Base-by-base conservation (phyloP, 2,329 filamentous ascomycete species). In the Dryadomyces quercivorus region DNA sequence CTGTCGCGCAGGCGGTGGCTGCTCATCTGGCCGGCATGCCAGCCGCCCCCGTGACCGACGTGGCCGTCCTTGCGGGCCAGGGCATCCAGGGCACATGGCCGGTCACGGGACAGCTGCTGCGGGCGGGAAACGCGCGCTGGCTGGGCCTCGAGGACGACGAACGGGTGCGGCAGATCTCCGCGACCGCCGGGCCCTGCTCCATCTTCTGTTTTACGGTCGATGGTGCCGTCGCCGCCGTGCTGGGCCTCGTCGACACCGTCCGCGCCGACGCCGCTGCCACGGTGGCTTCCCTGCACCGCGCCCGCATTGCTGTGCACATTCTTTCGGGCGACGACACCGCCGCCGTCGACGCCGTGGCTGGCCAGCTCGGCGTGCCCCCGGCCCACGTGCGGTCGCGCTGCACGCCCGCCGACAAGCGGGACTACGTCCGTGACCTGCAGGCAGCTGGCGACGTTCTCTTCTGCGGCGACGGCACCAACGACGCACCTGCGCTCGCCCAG, bases 401-500 rank as follows among this genome's bases (percentile, higher is more conserved):
- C 61, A 68, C 67, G 0, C 76, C 75, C 0, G 65, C 64, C 1
- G 72, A 75, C 55, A 79, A 79, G 61, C 65, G 69, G 22, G 65
- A 58, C 0, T 77, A 77, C 57, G 67, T 78, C 51, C 62, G 69
- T 18, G 46, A 49, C 0, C 67, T 78, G 5, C 64, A 71, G 7
- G 9, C 58, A 46, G 40, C 55, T 0, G 60, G 68, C 0, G 66
- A 75, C 1, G 76, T 88, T 18, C 66, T 90, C 6, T 91, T 92
- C 66, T 77, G 79, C 51, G 87, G 87, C 38, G 87, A 92, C 61
- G 88, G 88, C 1, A 89, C 85, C 15, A 92, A 92, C 64, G 87
- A 92, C 62, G 84, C 87, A 0, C 74, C 80, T 2, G 87, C 87
- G 0, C 73, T 92, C 2, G 81, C 85, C 0, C 78, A 83, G 63